Evolutionary conservation across 2,329 filamentous ascomycete genomes (phyloP).

Genomic region (Cercospora zeae-maydis): DNA sequence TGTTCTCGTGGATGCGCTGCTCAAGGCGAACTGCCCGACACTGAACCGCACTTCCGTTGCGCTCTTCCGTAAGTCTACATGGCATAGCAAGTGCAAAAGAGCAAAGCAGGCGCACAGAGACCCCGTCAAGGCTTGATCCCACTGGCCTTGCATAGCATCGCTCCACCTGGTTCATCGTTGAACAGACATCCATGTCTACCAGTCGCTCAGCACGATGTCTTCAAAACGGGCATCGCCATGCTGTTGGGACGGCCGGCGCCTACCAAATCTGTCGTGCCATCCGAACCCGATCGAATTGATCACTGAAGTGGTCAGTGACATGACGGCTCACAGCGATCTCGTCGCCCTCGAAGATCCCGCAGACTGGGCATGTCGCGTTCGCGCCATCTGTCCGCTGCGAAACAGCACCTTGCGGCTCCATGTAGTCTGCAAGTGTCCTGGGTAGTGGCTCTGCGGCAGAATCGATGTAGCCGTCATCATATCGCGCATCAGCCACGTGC

Average conservation of each 20-base stretch:
- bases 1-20: background rate
- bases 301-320: constrained; percentile 56
- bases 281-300: background rate
- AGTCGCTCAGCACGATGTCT: no score
- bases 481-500: constrained; percentile 14
- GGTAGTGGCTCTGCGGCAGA: constrained; percentile 23
- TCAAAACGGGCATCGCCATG: no score
- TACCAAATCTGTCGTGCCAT: no score
- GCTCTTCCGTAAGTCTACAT: background rate
- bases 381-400: constrained; percentile 16
- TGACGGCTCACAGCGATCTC: constrained; percentile 65
- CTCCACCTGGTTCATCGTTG: no score
- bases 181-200: no score
- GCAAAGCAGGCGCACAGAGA: background rate
- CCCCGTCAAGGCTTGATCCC: background rate
- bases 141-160: background rate
- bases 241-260: no score
- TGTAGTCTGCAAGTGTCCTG: constrained; percentile 30
- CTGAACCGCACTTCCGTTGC: background rate
- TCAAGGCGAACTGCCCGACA: background rate
- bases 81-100: background rate
- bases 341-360: constrained; percentile 63
- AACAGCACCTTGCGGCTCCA: constrained; percentile 6
- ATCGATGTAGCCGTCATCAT: constrained; percentile 1
- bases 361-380: constrained; percentile 58